phyloP scores from a whole-genome alignment of 179 eudicot genomes.

The Gypsophila paniculata region DNA sequence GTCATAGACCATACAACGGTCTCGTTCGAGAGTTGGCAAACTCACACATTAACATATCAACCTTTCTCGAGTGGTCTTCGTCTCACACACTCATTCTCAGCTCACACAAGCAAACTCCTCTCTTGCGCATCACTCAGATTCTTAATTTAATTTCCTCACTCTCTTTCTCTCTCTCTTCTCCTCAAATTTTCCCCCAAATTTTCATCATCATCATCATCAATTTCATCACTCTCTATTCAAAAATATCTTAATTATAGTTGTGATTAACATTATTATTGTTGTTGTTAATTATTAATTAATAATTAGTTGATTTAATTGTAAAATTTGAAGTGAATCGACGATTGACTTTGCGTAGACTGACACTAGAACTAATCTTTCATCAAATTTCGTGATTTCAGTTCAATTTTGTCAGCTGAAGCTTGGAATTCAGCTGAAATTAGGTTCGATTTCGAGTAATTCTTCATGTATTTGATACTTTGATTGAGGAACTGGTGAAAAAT shows the following conservation, averaged over 20 bases:
- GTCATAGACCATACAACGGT: too few relatives aligned
- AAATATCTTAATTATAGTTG: too few relatives aligned
- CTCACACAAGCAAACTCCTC: too few relatives aligned
- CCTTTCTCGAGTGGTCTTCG: too few relatives aligned
- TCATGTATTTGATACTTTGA: not conserved
- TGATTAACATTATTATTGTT: not conserved
- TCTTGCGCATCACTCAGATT: too few relatives aligned
- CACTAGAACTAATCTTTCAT: not conserved
- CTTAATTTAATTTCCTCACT: too few relatives aligned
- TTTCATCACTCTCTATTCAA: not conserved
- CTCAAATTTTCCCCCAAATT: constrained; percentile 1
- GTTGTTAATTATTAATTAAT: not conserved
- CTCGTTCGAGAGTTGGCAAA: too few relatives aligned
- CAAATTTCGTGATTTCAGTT: not conserved
- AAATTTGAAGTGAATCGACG: constrained; percentile 32
- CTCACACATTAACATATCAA: too few relatives aligned
- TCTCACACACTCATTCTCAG: too few relatives aligned
- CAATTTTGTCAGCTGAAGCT: not conserved
- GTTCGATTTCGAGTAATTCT: not conserved
- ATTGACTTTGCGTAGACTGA: constrained; percentile 32
- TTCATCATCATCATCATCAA: constrained; percentile 22
- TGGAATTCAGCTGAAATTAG: constrained; percentile 8
- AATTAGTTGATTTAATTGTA: too few relatives aligned
- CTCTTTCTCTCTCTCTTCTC: too few relatives aligned
- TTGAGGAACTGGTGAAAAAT: not conserved